Evolutionary conservation across 176 grass and related monocot genomes (phyloP), one percentile per base, ranked within the genome.

Genomic region (Oryza nivara): DNA sequence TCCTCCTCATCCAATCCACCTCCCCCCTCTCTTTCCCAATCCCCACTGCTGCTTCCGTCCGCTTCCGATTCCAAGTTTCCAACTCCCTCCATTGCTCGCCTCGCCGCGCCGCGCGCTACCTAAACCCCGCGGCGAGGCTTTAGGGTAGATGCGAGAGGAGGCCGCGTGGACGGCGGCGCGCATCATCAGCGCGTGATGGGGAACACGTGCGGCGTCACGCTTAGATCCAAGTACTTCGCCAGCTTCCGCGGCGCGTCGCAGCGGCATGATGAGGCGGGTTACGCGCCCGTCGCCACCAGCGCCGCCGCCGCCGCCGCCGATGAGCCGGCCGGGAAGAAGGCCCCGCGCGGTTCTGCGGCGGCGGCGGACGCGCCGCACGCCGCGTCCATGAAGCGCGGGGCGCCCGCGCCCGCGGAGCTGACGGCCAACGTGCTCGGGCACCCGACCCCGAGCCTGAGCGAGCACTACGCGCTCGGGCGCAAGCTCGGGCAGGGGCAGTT

Each of bases 401-500:
- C 74, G n/a, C 85, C 78, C 38, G 90, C 83, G 3, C 87, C 90
- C 14, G 74, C 83, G 71, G 83, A 86, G 87, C 84, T 85, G 80
- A 86, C 87, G 70, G 87, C 83, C 52, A 83, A 86, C 83, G 96
- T 98, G 38, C 85, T 98, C 69, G 91, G 96, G 13, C 93, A 98
- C 85, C 51, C 74, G 15, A 95, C 96, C 19, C 87, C 89, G 40
- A 87, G 90, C 86, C 86, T 98, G 54, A 80, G 84, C 8, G 93
- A 98, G 20, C 82, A 93, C 74, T 98, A 98, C 91, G 75, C 85
- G 34, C 80, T 98, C 28, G 96, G 96, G 0, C 92, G 87, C 70
- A 98, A 95, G 79, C 91, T 98, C 48, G 96, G 96, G 38, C 93
- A 98, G 78, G 96, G 96, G 6, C 96, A 98, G 82, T 98, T 95